A percentile compares a stretch with the other conserved stretches of the same genome.
Evolutionary conservation across 805 yeast species (phyloP).

Genomic region (Candida golubevii): DNA sequence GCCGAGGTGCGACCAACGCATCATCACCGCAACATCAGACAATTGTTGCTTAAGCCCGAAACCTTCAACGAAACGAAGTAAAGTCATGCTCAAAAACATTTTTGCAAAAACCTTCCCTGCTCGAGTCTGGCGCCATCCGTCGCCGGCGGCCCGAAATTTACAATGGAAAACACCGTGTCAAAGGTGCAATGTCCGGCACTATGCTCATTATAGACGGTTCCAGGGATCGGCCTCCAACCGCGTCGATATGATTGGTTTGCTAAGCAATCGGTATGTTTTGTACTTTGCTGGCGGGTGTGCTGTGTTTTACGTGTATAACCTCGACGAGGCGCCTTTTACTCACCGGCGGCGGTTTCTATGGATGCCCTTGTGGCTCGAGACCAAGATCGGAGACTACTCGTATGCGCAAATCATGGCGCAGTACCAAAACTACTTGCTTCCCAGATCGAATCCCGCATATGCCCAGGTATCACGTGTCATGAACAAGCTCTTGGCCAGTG

Average conservation of each 20-base stretch:
- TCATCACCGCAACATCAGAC: background rate
- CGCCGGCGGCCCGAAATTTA: too few relatives aligned
- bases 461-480: constrained; percentile 57
- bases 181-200: background rate
- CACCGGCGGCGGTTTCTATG: constrained; percentile 68
- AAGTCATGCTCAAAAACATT: background rate
- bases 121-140: too few relatives aligned
- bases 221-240: constrained; percentile 3
- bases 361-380: constrained; percentile 63
- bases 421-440: constrained; percentile 50
- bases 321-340: constrained; percentile 80
- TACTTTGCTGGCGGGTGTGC: constrained; percentile 20
- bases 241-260: constrained; percentile 11
- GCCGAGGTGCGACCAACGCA: background rate
- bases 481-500: constrained; percentile 57
- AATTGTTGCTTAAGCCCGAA: too few relatives aligned
- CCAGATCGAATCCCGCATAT: constrained; percentile 59
- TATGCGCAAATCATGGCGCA: constrained; percentile 59
- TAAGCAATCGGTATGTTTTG: constrained; percentile 30
- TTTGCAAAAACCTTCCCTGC: too few relatives aligned
- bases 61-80: too few relatives aligned
- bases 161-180: too few relatives aligned
- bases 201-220: constrained; percentile 21
- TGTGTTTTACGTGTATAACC: constrained; percentile 31
- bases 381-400: constrained; percentile 55